Evolutionary conservation across 106 monocot genomes (phyloP), one percentile per base, ranked within the genome.

Genomic region (Triglochin maritima): DNA sequence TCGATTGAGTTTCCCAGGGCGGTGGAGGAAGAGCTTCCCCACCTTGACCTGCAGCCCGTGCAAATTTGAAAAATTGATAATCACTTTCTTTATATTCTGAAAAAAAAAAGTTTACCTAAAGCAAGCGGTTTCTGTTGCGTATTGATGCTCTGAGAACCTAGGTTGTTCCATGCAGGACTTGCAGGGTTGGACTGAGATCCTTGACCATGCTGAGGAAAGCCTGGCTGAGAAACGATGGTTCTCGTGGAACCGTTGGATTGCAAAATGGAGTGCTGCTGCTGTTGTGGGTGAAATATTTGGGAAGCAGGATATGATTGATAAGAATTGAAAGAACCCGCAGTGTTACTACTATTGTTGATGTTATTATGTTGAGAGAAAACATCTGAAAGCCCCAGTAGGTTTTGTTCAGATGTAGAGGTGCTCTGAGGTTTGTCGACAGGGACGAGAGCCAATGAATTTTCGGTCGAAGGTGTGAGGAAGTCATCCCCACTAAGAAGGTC

Each of bases 371-470:
- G 79, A 64, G 78, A 70, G 71, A 92, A 98, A 82, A 92, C 84
- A 52, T 98, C 98, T 14, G 75, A 81, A 64, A 98, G 86, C 47
- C 86, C 92, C 61, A 98, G 72, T 15, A 75, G 59, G 59, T 92
- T 88, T 61, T 82, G 81, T 73, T 89, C 83, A 75, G 92, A 72
- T 72, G 80, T 51, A 57, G 90, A 70, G 71, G 52, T 66, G 29
- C 76, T 13, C 44, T 71, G 56, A 50, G 86, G 77, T 68, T 78
- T 70, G 41, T 63, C 76, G 58, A 86, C 75, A 7, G 92, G 84
- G 69, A 98, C 91, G 60, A 92, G 86, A 12, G 86, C 86, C 44
- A 89, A 72, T 47, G 72, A 47, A 81, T 81, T 85, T 51, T 69
- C 74, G 17, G 67, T 58, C 60, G 76, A 56, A 47, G 87, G 66